Percentiles rank a stretch among this genome's conserved stretches.
Conservation (phyloP, 2,329 filamentous ascomycete species). For the Fusarium mangiferae region DNA sequence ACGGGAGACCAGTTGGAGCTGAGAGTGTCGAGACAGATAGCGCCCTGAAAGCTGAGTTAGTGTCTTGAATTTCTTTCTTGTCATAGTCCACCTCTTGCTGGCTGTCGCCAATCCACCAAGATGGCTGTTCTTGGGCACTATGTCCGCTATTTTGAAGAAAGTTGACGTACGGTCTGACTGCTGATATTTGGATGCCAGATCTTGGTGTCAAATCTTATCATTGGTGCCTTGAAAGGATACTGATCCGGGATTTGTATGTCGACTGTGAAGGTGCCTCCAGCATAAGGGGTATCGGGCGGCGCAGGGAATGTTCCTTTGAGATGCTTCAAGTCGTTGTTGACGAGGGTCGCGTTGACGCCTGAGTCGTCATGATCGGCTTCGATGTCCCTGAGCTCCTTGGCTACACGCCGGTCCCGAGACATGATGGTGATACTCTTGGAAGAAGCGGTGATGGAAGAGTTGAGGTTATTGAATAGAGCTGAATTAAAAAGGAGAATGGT, state of each 20-base stretch:
- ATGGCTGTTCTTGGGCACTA: neutral
- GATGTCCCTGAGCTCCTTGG: conserved; percentile 83
- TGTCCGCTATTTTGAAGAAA: neutral
- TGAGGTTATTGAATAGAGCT: neutral
- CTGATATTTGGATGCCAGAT: conserved; percentile 99
- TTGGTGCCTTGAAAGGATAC: conserved; percentile 92
- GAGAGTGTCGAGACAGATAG: conserved; percentile 95
- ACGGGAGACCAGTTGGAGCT: conserved; percentile 93
- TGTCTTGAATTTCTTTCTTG: neutral
- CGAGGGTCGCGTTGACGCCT: conserved; percentile 75
- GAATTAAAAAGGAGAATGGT: neutral
- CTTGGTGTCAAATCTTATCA: conserved; percentile 91
- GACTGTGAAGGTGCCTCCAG: conserved; percentile 82
- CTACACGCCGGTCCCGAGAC: conserved; percentile 65
- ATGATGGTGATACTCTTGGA: conserved; percentile 54
- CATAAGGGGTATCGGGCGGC: conserved; percentile 93
- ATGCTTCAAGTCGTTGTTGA: conserved; percentile 77
- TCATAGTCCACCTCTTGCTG: neutral
- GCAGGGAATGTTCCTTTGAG: conserved; percentile 86
- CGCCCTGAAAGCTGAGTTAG: conserved; percentile 70
- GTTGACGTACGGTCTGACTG: conserved; percentile 80
- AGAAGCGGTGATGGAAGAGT: neutral
- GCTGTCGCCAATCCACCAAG: neutral
- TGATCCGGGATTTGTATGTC: conserved; percentile 88
- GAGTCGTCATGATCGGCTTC: conserved; percentile 76